Conservation (phyloP, 1,139 yeast genomes). For the Magnusiomyces suaveolens region DNA sequence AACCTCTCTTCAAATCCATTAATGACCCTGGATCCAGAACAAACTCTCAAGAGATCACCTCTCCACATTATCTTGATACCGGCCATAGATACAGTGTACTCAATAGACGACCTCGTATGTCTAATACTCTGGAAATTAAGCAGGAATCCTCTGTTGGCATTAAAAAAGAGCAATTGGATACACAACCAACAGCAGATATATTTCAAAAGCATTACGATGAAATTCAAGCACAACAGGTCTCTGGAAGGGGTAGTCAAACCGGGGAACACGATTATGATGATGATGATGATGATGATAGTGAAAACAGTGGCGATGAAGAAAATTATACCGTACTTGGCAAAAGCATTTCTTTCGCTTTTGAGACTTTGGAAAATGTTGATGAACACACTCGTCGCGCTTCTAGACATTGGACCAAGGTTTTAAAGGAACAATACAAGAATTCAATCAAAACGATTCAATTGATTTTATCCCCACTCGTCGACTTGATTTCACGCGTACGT, state of each 20-base stretch:
- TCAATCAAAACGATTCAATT: background rate
- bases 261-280: conserved; percentile 10
- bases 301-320: conserved; percentile 7
- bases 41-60: too few relatives aligned
- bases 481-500: background rate
- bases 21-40: too few relatives aligned
- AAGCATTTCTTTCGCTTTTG: background rate
- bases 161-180: too few relatives aligned
- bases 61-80: too few relatives aligned
- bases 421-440: background rate
- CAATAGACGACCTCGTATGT: too few relatives aligned
- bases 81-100: too few relatives aligned
- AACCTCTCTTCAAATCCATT: too few relatives aligned
- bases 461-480: background rate
- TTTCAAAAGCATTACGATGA: too few relatives aligned
- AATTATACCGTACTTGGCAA: conserved; percentile 4
- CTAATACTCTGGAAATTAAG: too few relatives aligned
- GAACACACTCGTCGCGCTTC: background rate
- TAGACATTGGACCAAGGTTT: background rate
- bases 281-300: conserved; percentile 8
- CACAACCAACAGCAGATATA: too few relatives aligned
- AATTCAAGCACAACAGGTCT: too few relatives aligned
- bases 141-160: too few relatives aligned
- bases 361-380: background rate
- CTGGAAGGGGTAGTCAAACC: conserved; percentile 12